Evolutionary conservation across 192 early-diverging fungal genomes (phyloP).

Genomic region (Backusella tarrabulga): DNA sequence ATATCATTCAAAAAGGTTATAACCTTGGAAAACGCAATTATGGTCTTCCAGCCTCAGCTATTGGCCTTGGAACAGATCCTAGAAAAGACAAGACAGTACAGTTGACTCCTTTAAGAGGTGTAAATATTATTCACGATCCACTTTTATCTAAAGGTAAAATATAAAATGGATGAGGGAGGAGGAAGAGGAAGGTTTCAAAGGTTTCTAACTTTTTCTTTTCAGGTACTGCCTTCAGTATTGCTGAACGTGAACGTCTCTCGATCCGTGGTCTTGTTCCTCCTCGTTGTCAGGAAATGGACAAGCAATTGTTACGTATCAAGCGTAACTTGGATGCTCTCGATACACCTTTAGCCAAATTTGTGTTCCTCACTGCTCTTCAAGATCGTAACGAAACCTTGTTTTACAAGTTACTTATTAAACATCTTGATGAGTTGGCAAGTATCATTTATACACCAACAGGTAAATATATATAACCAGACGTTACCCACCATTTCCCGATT

Average conservation of each 20-base stretch:
- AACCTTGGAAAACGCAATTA: slow-evolving; percentile 3
- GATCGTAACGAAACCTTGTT: slow-evolving; percentile 56
- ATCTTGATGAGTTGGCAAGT: slow-evolving; percentile 49
- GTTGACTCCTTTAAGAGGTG: slow-evolving; percentile 35
- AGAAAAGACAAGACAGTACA: slow-evolving; percentile 34
- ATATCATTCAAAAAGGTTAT: background rate
- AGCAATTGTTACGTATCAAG: slow-evolving; percentile 50
- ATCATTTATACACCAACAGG: slow-evolving; percentile 54
- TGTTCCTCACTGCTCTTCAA: slow-evolving; percentile 53
- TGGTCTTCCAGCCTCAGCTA: slow-evolving; percentile 10
- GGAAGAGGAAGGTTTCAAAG: background rate
- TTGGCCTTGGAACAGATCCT: slow-evolving; percentile 28
- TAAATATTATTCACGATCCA: slow-evolving; percentile 53
- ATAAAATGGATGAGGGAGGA: background rate
- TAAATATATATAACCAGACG: background rate
- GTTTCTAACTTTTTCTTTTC: background rate
- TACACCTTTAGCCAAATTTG: slow-evolving; percentile 51
- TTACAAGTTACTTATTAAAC: slow-evolving; percentile 49
- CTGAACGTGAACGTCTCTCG: slow-evolving; percentile 50
- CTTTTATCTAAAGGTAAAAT: slow-evolving; percentile 47
- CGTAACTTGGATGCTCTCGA: slow-evolving; percentile 48
- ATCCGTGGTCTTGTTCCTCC: slow-evolving; percentile 55
- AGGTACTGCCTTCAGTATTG: slow-evolving; percentile 50
- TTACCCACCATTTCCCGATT: background rate
- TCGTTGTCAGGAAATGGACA: slow-evolving; percentile 56